Base-by-base conservation (phyloP, 352 stramenopile species). In the Aphanomyces invadans region DNA sequence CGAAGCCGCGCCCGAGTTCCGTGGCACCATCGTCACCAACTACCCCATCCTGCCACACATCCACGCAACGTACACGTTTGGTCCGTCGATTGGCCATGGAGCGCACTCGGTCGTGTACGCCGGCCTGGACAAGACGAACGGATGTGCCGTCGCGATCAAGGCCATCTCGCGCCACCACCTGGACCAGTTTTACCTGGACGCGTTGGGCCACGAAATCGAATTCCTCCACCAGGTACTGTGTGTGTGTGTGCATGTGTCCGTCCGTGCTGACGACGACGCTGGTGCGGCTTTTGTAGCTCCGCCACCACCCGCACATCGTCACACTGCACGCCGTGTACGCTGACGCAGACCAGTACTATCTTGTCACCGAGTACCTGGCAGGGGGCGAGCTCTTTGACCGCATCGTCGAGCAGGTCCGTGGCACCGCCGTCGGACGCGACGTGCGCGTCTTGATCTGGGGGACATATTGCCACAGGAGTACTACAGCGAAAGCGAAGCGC, bases 221-320 rank as follows among this genome's bases (percentile, higher is more conserved):
- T 81, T 93, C 51, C 70, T 95, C 65, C 78, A 92, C 64, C 73
- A 75, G 62, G 73, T 79, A 39, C 31, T 54, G 25, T 19, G 28
- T 21, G n/a, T 2, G 33, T 17, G 52, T 21, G 65, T 71, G 95
- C 65, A 80, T 92, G 68, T 73, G 73, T 44, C 73, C 1, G 2
- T 59, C 29, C n/a, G n/a, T n/a, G 23, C 3, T 59, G 7, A 5
- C 23, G 25, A 31, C 11, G 17, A 3, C 12, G 12, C 19, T n/a
- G 7, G 21, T 28, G 12, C 23, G 3, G n/a, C 21, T 15, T 28
- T 25, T 4, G 7, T 33, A 87, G 71, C 81, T 94, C 74, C 68
- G 91, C 59, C 86, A 97, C 60, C 89, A 97, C 65, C 76, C 82
- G 12, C 87, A 97, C 72, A 96, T 97, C 68, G 92, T 97, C 76